A percentile compares a stretch with the other conserved stretches of the same genome.
Evolutionary conservation across 2,329 filamentous ascomycete genomes (phyloP).

Genomic region (Hansfordia pulvinata): DNA sequence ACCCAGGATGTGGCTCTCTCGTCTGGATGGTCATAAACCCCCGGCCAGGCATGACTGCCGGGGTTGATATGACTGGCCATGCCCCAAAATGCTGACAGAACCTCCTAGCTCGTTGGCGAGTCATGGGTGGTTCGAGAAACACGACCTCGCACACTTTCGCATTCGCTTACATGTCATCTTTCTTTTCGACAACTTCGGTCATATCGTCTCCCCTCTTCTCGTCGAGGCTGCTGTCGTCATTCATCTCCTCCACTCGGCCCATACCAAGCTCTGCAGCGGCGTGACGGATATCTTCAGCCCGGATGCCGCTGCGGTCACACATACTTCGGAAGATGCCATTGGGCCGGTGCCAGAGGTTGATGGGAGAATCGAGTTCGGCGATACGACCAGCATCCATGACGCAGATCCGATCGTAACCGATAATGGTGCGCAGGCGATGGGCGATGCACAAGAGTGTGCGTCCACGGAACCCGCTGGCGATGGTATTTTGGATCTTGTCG

Average conservation of each 20-base stretch:
- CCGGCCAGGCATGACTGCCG: too few relatives aligned
- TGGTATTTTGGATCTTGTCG: slow-evolving; percentile 84
- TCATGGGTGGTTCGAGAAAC: too few relatives aligned
- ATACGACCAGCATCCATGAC: slow-evolving; percentile 90
- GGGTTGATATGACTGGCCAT: too few relatives aligned
- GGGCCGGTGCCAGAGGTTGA: slow-evolving; percentile 52
- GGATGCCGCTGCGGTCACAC: slow-evolving; percentile 78
- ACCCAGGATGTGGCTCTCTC: too few relatives aligned
- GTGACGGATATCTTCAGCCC: slow-evolving; percentile 35
- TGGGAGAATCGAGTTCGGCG: slow-evolving; percentile 70
- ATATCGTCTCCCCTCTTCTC: slow-evolving; percentile 6
- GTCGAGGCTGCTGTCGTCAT: too few relatives aligned
- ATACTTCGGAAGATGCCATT: slow-evolving; percentile 76
- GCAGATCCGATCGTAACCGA: slow-evolving; percentile 88
- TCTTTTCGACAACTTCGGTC: slow-evolving; percentile 1
- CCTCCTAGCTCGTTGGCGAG: too few relatives aligned
- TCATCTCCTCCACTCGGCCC: too few relatives aligned
- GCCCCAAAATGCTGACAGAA: too few relatives aligned
- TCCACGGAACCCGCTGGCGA: slow-evolving; percentile 71
- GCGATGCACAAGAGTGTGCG: slow-evolving; percentile 88
- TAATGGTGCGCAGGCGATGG: slow-evolving; percentile 81
- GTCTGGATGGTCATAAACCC: too few relatives aligned
- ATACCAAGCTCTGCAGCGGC: slow-evolving; percentile 23
- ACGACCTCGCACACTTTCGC: too few relatives aligned
- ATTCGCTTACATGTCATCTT: too few relatives aligned